Conservation (phyloP, 116 monocot species). For the Thalassia testudinum region DNA sequence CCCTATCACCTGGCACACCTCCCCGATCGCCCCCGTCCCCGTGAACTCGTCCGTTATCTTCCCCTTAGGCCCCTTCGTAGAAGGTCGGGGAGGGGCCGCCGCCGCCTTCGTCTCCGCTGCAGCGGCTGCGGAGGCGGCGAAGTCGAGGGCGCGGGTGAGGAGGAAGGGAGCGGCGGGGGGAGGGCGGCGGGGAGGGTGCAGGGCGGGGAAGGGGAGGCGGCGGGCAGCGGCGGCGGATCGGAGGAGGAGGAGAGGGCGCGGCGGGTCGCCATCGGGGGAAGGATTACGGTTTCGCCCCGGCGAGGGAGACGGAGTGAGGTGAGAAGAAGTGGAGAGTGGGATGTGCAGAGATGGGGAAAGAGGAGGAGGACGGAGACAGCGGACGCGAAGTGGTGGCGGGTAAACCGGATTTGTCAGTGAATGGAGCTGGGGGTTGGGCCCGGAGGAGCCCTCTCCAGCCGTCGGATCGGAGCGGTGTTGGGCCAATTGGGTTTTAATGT, state of each 20-base stretch:
- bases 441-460: too few relatives aligned
- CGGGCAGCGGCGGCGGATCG: conserved; percentile 43
- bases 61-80: conserved; percentile 14
- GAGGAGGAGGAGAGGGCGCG: background rate
- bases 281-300: too few relatives aligned
- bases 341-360: too few relatives aligned
- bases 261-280: too few relatives aligned
- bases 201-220: conserved; percentile 24
- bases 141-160: conserved; percentile 35
- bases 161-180: conserved; percentile 38
- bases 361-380: too few relatives aligned
- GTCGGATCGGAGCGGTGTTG: too few relatives aligned
- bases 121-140: conserved; percentile 19
- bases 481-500: too few relatives aligned
- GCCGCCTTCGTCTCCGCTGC: conserved; percentile 1
- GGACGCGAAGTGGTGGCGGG: too few relatives aligned
- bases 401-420: too few relatives aligned
- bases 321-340: too few relatives aligned
- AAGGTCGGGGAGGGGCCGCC: background rate
- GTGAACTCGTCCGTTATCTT: conserved; percentile 95
- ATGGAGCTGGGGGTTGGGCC: too few relatives aligned
- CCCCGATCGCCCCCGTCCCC: conserved; percentile 50
- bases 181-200: background rate
- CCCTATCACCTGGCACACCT: conserved; percentile 95
- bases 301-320: too few relatives aligned